Conservation (phyloP, 441 rosid species). For the Biscutella laevigata region DNA sequence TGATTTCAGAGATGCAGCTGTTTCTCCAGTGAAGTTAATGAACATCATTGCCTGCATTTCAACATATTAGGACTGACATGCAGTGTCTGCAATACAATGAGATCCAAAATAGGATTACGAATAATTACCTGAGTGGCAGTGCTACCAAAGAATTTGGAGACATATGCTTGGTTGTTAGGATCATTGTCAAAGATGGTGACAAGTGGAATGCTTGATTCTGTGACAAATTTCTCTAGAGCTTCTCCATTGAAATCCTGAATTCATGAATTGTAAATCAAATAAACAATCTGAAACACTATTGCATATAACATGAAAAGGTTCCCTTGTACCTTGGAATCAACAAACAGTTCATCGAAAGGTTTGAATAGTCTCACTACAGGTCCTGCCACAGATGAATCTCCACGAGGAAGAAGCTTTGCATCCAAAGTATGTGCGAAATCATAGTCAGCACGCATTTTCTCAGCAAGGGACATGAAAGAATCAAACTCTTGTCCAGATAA, state of each 20-base stretch:
- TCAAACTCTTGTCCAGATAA: conserved; percentile 82
- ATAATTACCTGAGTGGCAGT: conserved; percentile 56
- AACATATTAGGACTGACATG: too few species aligned
- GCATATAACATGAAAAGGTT: background rate
- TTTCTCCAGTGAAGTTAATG: conserved; percentile 49
- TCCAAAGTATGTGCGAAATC: conserved; percentile 79
- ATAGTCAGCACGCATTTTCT: conserved; percentile 77
- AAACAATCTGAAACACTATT: background rate
- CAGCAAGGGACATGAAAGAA: conserved; percentile 55
- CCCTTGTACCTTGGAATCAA: conserved; percentile 63
- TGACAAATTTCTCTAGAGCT: conserved; percentile 68
- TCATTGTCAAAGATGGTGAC: conserved; percentile 68
- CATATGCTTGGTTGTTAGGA: conserved; percentile 61
- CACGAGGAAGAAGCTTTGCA: conserved; percentile 83
- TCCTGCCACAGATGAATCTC: conserved; percentile 70
- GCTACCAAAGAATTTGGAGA: conserved; percentile 62
- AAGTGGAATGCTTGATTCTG: conserved; percentile 54
- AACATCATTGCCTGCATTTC: conserved; percentile 70
- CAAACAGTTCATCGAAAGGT: conserved; percentile 89
- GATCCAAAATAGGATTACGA: background rate
- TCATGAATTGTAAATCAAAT: background rate
- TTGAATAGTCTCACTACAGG: conserved; percentile 86
- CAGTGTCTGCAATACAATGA: background rate
- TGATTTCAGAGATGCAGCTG: conserved; percentile 50
- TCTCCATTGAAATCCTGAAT: conserved; percentile 66